Conservation (phyloP, 495 filamentous ascomycete species). For the Annulohypoxylon moriforme region DNA sequence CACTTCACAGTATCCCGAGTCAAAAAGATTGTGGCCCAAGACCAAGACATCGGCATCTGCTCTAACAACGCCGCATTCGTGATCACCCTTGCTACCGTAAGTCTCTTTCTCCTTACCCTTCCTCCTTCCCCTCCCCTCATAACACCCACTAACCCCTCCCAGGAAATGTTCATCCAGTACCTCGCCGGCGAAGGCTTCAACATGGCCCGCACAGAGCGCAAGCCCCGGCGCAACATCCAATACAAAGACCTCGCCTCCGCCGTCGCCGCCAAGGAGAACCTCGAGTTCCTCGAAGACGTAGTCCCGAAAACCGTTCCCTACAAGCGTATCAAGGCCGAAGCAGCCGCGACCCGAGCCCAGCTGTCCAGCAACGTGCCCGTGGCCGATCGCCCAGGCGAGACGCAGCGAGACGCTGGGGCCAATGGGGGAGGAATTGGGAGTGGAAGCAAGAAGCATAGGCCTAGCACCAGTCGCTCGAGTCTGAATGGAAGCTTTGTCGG, state of each 20-base stretch:
- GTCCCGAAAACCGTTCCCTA: constrained; percentile 86
- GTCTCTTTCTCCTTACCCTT: constrained; percentile 26
- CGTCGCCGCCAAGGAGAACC: constrained; percentile 88
- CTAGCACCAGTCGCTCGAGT: constrained; percentile 42
- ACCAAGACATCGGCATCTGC: constrained; percentile 84
- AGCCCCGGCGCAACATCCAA: constrained; percentile 92
- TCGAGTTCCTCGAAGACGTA: constrained; percentile 93
- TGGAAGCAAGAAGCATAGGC: constrained; percentile 42
- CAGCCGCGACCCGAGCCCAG: constrained; percentile 55
- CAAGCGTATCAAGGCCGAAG: constrained; percentile 76
- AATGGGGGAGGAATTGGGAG: neutral
- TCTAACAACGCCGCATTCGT: constrained; percentile 96
- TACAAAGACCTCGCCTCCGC: constrained; percentile 95
- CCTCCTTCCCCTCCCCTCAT: neutral
- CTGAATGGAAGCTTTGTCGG: constrained; percentile 43
- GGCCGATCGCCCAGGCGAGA: neutral
- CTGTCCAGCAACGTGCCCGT: constrained; percentile 49
- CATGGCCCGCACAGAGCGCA: constrained; percentile 88
- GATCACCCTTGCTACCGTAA: constrained; percentile 87
- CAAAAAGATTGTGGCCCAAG: constrained; percentile 90
- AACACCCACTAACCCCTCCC: neutral
- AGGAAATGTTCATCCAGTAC: constrained; percentile 98
- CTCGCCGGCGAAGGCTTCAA: constrained; percentile 86
- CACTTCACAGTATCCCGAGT: constrained; percentile 78
- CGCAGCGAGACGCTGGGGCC: constrained; percentile 5